These are phyloP conservation scores for Pyronema domesticum DNA, from an alignment of 495 filamentous ascomycete genomes.

Conservation along the genomic window DNA sequence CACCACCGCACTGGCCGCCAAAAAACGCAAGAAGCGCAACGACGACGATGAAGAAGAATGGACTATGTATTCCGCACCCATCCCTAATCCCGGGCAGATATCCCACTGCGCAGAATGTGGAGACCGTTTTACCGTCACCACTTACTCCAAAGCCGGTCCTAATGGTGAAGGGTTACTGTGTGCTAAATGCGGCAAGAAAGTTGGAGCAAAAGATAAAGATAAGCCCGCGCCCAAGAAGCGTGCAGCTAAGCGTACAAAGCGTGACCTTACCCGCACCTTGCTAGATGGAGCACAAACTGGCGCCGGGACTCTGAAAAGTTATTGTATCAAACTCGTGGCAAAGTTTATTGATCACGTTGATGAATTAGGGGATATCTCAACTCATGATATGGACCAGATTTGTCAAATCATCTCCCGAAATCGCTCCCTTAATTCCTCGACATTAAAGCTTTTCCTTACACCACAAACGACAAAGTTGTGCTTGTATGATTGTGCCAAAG, in stretches of 20 bases:
- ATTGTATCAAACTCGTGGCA: conserved; percentile 22
- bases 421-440: conserved; percentile 13
- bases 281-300: conserved; percentile 13
- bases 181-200: conserved; percentile 63
- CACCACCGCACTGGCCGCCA: not conserved
- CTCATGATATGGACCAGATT: conserved; percentile 18
- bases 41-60: conserved; percentile 35
- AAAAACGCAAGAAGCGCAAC: conserved; percentile 27
- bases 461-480: conserved; percentile 10
- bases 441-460: conserved; percentile 19
- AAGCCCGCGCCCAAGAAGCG: conserved; percentile 40
- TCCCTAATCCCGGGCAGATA: conserved; percentile 60
- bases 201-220: conserved; percentile 41
- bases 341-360: conserved; percentile 22
- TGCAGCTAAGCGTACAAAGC: conserved; percentile 12
- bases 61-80: conserved; percentile 34
- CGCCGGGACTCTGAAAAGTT: conserved; percentile 17
- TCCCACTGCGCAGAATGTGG: conserved; percentile 73
- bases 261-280: conserved; percentile 4
- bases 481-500: conserved; percentile 22
- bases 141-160: conserved; percentile 69
- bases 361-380: conserved; percentile 16
- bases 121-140: conserved; percentile 83
- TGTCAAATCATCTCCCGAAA: conserved; percentile 22
- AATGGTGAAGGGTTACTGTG: conserved; percentile 66